Evolutionary conservation across 1,139 yeast genomes (phyloP).

Genomic region (Saccharomycopsis phalli): DNA sequence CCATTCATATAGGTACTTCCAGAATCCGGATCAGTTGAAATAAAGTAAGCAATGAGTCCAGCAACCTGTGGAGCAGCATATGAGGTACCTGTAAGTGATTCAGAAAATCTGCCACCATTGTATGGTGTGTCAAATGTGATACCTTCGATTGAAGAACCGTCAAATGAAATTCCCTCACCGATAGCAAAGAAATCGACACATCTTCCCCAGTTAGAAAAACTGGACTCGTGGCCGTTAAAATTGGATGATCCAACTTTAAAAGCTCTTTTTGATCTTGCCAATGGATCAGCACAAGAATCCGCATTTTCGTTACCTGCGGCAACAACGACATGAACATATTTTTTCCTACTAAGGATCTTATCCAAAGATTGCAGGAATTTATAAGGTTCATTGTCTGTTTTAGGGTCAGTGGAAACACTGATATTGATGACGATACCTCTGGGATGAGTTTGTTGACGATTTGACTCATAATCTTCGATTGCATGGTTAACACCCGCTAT

Average conservation of each 20-base stretch:
- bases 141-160: constrained; percentile 83
- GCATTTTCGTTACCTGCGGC: constrained; percentile 85
- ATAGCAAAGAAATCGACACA: constrained; percentile 85
- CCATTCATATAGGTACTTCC: too few species aligned
- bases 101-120: too few species aligned
- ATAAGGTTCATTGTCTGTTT: too few species aligned
- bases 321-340: constrained; percentile 71
- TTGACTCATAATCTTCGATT: too few species aligned
- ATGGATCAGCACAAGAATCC: constrained; percentile 77
- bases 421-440: too few species aligned
- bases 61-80: constrained; percentile 17
- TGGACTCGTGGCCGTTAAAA: constrained; percentile 63
- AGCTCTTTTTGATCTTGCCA: constrained; percentile 68
- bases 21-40: too few species aligned
- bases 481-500: too few species aligned
- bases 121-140: too few species aligned
- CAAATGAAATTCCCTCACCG: constrained; percentile 66
- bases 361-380: too few species aligned
- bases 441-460: too few species aligned
- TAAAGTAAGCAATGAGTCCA: constrained; percentile 13
- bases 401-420: too few species aligned
- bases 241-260: constrained; percentile 80
- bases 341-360: too few species aligned
- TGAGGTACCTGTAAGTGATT: constrained; percentile 57
- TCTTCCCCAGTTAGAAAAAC: constrained; percentile 73